Evolutionary conservation across 2,329 filamentous ascomycete species (phyloP).

Genomic region (Cladosporium velox): DNA sequence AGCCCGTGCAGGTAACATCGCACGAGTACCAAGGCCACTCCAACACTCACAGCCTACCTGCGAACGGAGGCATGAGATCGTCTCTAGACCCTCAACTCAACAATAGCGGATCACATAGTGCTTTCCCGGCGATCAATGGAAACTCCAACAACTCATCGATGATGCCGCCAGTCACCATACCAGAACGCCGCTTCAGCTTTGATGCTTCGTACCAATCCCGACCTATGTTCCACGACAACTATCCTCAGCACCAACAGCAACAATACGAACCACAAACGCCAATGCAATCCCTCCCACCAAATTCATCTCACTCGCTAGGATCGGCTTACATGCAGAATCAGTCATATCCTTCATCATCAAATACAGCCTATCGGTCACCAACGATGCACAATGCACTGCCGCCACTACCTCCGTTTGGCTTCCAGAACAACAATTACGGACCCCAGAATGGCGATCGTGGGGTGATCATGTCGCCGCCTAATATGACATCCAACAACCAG

Average conservation of each 20-base stretch:
- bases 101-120: slow-evolving; percentile 4
- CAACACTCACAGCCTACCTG: neutral
- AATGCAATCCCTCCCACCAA: slow-evolving; percentile 34
- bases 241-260: neutral
- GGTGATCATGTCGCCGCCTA: slow-evolving; percentile 30
- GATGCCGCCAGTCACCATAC: slow-evolving; percentile 18
- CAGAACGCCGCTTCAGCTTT: slow-evolving; percentile 29
- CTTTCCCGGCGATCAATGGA: slow-evolving; percentile 10
- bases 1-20: neutral
- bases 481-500: slow-evolving; percentile 26
- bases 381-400: slow-evolving; percentile 27
- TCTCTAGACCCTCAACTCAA: slow-evolving; percentile 10
- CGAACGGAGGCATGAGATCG: neutral
- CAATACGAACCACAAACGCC: slow-evolving; percentile 21
- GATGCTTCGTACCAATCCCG: slow-evolving; percentile 23
- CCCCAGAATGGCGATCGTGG: slow-evolving; percentile 21
- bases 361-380: slow-evolving; percentile 26
- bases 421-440: slow-evolving; percentile 24
- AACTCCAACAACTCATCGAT: slow-evolving; percentile 14
- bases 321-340: slow-evolving; percentile 26
- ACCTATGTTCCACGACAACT: neutral
- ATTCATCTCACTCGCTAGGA: slow-evolving; percentile 25
- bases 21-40: slow-evolving; percentile 2
- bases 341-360: slow-evolving; percentile 26
- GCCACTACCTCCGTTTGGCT: slow-evolving; percentile 32